Evolutionary conservation across 2,329 filamentous ascomycete genomes (phyloP).

Genomic region (Phaeosphaeriaceae sp.): DNA sequence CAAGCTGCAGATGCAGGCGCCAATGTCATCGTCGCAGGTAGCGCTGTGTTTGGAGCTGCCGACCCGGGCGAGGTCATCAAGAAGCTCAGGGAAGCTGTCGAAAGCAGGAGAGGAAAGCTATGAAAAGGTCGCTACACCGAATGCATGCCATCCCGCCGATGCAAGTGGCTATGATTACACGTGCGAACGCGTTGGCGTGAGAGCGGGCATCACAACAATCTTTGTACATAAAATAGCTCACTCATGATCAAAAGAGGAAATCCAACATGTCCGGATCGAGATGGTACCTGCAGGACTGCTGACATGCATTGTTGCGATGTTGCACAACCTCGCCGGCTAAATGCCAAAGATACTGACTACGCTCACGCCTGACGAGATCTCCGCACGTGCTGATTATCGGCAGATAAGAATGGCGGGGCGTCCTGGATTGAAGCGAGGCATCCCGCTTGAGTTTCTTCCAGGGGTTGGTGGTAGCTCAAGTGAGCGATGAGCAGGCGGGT

Average conservation of each 20-base stretch:
- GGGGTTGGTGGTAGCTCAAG: background rate
- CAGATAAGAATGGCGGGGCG: background rate
- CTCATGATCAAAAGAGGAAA: background rate
- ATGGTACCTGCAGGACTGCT: constrained; percentile 6
- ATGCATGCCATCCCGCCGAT: background rate
- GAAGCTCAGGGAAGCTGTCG: constrained; percentile 79
- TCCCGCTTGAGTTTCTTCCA: background rate
- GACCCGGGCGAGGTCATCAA: constrained; percentile 87
- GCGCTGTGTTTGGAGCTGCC: constrained; percentile 91
- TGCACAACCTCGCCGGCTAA: constrained; percentile 7
- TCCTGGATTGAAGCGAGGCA: background rate
- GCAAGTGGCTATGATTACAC: background rate
- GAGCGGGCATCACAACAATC: no score
- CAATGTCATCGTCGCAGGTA: constrained; percentile 97
- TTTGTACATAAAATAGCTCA: constrained; percentile 1
- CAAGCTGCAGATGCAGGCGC: constrained; percentile 94
- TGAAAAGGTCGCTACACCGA: constrained; percentile 10
- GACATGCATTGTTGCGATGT: constrained; percentile 14
- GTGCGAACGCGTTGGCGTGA: background rate
- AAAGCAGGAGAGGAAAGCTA: constrained; percentile 60
- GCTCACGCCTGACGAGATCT: background rate
- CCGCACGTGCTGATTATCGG: background rate
- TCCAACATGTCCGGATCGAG: background rate
- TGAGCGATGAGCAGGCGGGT: background rate
- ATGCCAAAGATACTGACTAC: background rate